Evolutionary conservation across 2,329 filamentous ascomycete genomes (phyloP), one percentile per base, ranked within the genome.

Genomic region (Didymella keratinophila): DNA sequence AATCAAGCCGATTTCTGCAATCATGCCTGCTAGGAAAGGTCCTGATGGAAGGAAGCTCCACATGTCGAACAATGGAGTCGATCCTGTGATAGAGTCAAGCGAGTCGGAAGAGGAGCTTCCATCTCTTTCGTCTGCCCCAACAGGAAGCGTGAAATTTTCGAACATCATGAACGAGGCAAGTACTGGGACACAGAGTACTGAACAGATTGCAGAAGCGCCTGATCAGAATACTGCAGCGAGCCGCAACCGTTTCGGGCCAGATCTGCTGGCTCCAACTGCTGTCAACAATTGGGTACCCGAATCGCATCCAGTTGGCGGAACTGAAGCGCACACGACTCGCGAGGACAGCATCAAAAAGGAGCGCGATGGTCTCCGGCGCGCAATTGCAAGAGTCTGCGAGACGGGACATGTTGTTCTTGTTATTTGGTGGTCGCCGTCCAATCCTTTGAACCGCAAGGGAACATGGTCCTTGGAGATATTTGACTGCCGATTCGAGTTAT

Each of bases 401-500:
- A 28, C 21, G 9, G 6, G 32, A 2, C 52, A 54, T 27, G 7
- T 32, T 9, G 4, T 20, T 3, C 34, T 54, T 11, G 20, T 47
- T 25, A 34, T 34, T 25, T 12, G 41, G 5, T 54, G 44, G 52
- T 27, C 25, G 6, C 4, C 14, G 3, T 47, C 14, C 7, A 44
- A 54, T 11, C 52, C 52, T 12, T 6, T 42, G 12, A 54, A 54
- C 6, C 34, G 36, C 36, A 34, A 14, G 2, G 52, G 36, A 6
- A 54, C 34, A 14, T 54, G 44, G 52, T 37, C 16, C n/a, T 8
- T 54, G 27, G 25, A 42, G 4, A 10, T 21, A 7, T 16, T 10
- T 9, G 52, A 48, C 34, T 34, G n/a, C 18, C 43, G 34, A 6
- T 0, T 16, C 18, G 5, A 11, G 37, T 7, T 23, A 1, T 32